Evolutionary conservation across 805 yeast genomes (phyloP).

Genomic region (Wickerhamomyces canadensis): DNA sequence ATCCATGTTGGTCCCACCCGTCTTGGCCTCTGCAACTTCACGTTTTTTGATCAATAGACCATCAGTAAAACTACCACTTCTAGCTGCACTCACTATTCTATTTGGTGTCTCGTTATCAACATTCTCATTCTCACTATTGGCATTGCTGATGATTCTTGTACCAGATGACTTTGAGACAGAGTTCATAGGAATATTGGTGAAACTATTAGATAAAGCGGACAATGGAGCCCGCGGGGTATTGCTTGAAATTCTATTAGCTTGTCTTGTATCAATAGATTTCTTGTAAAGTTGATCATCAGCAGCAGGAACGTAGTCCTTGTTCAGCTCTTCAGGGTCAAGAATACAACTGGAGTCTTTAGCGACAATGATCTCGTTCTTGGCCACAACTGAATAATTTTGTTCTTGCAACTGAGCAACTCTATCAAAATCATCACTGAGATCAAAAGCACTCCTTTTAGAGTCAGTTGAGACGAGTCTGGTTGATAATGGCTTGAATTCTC

Average conservation of each 20-base stretch:
- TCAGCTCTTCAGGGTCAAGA: slow-evolving; percentile 7
- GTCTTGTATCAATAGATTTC: slow-evolving; percentile 9
- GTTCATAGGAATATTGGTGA: background rate
- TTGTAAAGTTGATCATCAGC: slow-evolving; percentile 7
- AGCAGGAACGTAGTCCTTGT: slow-evolving; percentile 11
- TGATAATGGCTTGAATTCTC: background rate
- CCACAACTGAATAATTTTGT: slow-evolving; percentile 12
- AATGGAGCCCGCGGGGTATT: slow-evolving; percentile 18
- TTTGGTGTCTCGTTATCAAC: too few relatives aligned
- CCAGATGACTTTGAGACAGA: background rate
- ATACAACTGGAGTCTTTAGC: slow-evolving; percentile 4
- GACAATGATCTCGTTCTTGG: slow-evolving; percentile 11
- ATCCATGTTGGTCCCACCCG: too few relatives aligned
- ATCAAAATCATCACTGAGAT: slow-evolving; percentile 17
- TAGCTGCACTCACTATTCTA: slow-evolving; percentile 12
- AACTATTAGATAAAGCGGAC: slow-evolving; percentile 6
- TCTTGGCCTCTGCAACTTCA: too few relatives aligned
- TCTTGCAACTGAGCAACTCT: slow-evolving; percentile 16
- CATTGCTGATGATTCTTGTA: slow-evolving; percentile 2
- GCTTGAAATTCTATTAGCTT: slow-evolving; percentile 1
- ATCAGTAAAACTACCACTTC: slow-evolving; percentile 6
- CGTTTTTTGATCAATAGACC: slow-evolving; percentile 9
- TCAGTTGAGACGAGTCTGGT: slow-evolving; percentile 11
- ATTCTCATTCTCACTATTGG: slow-evolving; percentile 1
- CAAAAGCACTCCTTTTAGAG: slow-evolving; percentile 13